phyloP scores from a whole-genome alignment of 1,284 basidiomycete genomes.

The Melampsora occidentalis region DNA sequence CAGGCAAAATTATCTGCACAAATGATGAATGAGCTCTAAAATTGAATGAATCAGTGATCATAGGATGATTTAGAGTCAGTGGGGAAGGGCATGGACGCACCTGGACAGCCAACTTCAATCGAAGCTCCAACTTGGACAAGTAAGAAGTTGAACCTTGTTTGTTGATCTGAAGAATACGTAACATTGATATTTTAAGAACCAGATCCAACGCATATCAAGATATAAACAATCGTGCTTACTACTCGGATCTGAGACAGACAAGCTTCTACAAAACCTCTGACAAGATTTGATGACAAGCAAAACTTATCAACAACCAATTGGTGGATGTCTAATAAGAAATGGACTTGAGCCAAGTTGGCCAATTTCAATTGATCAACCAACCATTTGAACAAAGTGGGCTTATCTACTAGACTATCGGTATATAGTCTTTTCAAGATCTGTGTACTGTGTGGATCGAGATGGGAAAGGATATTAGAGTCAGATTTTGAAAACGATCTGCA shows the following conservation, averaged over 20 bases:
- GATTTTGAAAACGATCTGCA: constrained; percentile 12
- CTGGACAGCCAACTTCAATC: constrained; percentile 40
- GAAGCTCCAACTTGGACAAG: constrained; percentile 40
- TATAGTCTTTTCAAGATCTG: constrained; percentile 62
- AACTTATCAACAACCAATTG: constrained; percentile 36
- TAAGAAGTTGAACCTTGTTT: constrained; percentile 34
- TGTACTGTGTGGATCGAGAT: too few relatives aligned
- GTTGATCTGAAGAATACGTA: constrained; percentile 6
- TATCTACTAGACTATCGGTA: constrained; percentile 75
- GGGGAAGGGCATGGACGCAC: constrained; percentile 3
- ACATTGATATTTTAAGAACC: not conserved
- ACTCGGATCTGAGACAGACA: constrained; percentile 39
- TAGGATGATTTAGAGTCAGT: not conserved
- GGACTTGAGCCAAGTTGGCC: constrained; percentile 78
- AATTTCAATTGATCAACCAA: constrained; percentile 71
- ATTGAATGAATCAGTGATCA: not conserved
- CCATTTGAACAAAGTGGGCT: constrained; percentile 75
- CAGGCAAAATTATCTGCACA: constrained; percentile 43
- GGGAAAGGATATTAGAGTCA: constrained; percentile 50
- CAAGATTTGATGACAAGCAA: constrained; percentile 41
- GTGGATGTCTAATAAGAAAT: constrained; percentile 61
- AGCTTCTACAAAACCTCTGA: constrained; percentile 42
- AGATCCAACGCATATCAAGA: not conserved
- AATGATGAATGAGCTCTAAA: constrained; percentile 40
- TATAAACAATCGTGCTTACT: constrained; percentile 16